A percentile compares a stretch with the other conserved stretches of the same genome.
These are phyloP conservation scores for Serendipita sp. DNA, from an alignment of 768 basidiomycete species.

Conservation along the genomic window DNA sequence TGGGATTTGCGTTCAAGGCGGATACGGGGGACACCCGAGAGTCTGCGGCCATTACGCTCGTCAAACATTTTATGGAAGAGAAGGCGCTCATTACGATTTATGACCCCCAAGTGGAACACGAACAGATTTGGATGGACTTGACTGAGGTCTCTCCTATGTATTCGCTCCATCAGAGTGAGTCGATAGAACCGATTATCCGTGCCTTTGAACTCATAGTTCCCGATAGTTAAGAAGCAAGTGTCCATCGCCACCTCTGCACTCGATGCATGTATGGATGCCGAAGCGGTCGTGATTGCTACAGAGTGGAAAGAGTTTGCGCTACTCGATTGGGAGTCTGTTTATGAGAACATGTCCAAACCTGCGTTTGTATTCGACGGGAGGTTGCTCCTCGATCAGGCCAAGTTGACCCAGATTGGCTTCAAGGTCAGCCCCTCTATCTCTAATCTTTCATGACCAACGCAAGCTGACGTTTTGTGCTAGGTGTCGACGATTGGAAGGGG, in stretches of 20 bases:
- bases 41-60: conserved; percentile 85
- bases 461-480: background rate
- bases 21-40: conserved; percentile 99
- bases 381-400: conserved; percentile 66
- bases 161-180: conserved; percentile 51
- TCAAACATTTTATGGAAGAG: conserved; percentile 86
- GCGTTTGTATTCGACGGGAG: conserved; percentile 95
- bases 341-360: conserved; percentile 88
- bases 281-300: conserved; percentile 90
- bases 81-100: conserved; percentile 75
- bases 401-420: conserved; percentile 79
- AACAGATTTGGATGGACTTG: conserved; percentile 79
- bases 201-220: background rate
- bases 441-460: no score
- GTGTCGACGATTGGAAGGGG: background rate
- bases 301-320: conserved; percentile 96
- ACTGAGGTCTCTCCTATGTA: conserved; percentile 48
- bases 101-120: conserved; percentile 74
- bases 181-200: background rate
- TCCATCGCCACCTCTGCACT: conserved; percentile 60
- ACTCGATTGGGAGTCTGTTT: conserved; percentile 81
- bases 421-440: conserved; percentile 20
- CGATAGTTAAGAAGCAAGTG: conserved; percentile 73
- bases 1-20: conserved; percentile 98
- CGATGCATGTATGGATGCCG: conserved; percentile 76